phyloP scores from a whole-genome alignment of 2,329 filamentous ascomycete species.

The Tolypocladium endophyticum region DNA sequence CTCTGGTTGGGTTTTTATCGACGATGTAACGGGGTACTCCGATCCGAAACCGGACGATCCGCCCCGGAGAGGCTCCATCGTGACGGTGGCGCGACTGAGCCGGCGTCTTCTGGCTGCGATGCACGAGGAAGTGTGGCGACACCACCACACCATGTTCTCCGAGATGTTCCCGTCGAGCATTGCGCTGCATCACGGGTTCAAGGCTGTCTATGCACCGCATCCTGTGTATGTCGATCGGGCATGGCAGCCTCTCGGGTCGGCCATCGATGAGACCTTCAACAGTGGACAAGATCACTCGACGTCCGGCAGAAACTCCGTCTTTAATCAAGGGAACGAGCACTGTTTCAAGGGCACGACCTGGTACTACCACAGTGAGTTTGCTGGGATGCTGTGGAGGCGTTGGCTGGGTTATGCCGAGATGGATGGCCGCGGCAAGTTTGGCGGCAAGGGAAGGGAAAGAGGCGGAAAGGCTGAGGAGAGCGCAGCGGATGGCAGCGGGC shows the following conservation, averaged over 20 bases:
- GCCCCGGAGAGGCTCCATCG: constrained; percentile 61
- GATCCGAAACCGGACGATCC: constrained; percentile 28
- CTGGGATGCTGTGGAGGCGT: constrained; percentile 64
- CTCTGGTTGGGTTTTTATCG: constrained; percentile 63
- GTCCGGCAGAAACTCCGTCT: constrained; percentile 55
- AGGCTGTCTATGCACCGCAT: constrained; percentile 72
- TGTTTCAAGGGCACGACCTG: constrained; percentile 75
- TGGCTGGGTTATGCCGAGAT: constrained; percentile 58
- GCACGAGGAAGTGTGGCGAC: constrained; percentile 61
- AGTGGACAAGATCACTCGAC: constrained; percentile 57
- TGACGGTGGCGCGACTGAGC: constrained; percentile 60
- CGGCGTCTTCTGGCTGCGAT: constrained; percentile 57
- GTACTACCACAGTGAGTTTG: constrained; percentile 77
- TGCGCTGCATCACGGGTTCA: constrained; percentile 66
- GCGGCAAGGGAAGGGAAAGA: constrained; percentile 34
- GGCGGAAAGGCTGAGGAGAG: constrained; percentile 43
- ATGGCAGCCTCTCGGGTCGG: constrained; percentile 53
- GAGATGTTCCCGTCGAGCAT: constrained; percentile 69
- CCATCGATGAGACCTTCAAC: constrained; percentile 71
- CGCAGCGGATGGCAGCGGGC: constrained; percentile 36
- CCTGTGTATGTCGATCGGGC: constrained; percentile 68
- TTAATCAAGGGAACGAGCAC: constrained; percentile 61
- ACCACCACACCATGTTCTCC: constrained; percentile 62
- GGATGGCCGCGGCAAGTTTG: constrained; percentile 36
- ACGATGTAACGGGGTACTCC: constrained; percentile 60